Base-by-base conservation (phyloP, 73 alveolate genomes). In the Paramecium primaurelia region DNA sequence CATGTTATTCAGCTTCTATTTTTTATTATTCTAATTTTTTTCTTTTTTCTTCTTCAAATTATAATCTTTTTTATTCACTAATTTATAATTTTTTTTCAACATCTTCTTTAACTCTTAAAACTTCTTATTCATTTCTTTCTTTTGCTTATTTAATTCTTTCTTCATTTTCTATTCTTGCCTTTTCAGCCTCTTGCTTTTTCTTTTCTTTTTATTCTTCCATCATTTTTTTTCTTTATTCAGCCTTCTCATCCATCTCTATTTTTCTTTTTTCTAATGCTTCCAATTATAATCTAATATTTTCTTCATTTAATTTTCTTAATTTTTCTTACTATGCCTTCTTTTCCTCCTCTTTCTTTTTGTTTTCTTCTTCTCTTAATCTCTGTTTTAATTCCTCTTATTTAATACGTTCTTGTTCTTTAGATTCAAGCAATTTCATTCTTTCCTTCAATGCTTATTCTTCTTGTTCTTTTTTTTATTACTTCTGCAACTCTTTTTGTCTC, bases 361-460 rank as follows among this genome's bases (percentile, higher is more conserved):
- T 12, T 58, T 86, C 93, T 58, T 86, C 86, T 11, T 86, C 94
- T 89, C 94, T 89, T 22, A 28, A 37, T 71, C 51, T 89, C 12
- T 28, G 40, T 71, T 45, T 89, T n/a, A 32, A 47, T 45, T 73
- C 88, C 44, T 69, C 80, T 42, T 45, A 64, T 34, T 73, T 83
- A 25, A 26, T 32, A 14, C 94, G 77, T 40, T 89, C 88, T 47
- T 68, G 22, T 20, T 88, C 93, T 10, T 88, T 77, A 30, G n/a
- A 38, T 42, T 88, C 93, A 36, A 34, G 14, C 30, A 64, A 38
- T 68, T 68, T 88, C 73, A 34, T 32, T 68, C 47, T 88, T 47
- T 88, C 86, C 71, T 64, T 34, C 16, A 42, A 40, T 8, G 40
- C 88, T 18, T 7, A 18, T 60, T 88, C 49, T 68, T 68, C 86